Base-by-base conservation (phyloP, 2,329 filamentous ascomycete species). In the Penicillium sp. region DNA sequence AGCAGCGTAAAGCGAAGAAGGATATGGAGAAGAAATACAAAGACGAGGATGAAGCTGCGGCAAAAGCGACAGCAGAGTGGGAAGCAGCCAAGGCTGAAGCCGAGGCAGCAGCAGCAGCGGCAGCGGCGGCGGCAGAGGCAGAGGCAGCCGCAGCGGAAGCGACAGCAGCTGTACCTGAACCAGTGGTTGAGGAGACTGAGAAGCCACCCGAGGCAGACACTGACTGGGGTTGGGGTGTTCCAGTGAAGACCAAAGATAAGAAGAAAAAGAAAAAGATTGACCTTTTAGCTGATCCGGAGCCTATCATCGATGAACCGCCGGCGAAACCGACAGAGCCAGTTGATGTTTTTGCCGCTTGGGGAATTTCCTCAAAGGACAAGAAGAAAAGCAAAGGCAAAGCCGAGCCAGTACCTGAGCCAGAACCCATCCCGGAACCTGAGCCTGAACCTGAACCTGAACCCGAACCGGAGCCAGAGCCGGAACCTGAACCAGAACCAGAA, bases 401-500 rank as follows among this genome's bases (percentile, higher is more conserved):
- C 31, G 70, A 74, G 17, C 71, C 68, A 6, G 19, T 12, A 15
- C 19, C 38, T 10, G 63, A 70, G 41, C 63, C 59, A 9, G 65
- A 66, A 21, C 58, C 57, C 3, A 50, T 57, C 12, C 59, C 60
- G 0, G 57, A 59, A 31, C 61, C 66, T 2, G 35, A 23, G 4
- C 25, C 25, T 6, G 38, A 50, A 2, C 45, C 44, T 1, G 62
- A 68, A 23, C 59, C 54, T 2, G 66, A 68, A 6, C 66, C 64
- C 0, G 61, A 63, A 19, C 65, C 67, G 0, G 65, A 67, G 10
- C 64, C 67, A 4, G 67, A 70, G 17, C 66, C 68, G 4, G 70
- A 70, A 52, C 68, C 70, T 3, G 65, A 76, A 59, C 67, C 73
- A 23, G 66, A 72, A 59, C 70, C 71, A n/a, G 71, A 72, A 61